Percentiles rank a stretch among this genome's conserved stretches.
Conservation (phyloP, 208 protist genomes). For the Angomonas ambiguus region DNA sequence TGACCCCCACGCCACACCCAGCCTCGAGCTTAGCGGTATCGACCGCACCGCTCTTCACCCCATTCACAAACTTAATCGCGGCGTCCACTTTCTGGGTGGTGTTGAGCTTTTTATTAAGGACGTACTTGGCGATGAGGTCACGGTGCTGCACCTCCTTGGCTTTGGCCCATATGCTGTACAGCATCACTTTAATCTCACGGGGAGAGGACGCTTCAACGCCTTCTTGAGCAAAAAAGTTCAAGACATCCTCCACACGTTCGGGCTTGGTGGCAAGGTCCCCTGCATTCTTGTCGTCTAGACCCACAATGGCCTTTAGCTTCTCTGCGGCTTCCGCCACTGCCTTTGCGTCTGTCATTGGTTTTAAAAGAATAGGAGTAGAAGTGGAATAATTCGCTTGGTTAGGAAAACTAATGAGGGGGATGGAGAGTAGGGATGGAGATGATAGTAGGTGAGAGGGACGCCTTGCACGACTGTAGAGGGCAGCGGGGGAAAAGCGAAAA, state of each 20-base stretch:
- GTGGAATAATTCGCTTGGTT: neutral
- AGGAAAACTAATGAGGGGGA: neutral
- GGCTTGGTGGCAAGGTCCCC: conserved; percentile 83
- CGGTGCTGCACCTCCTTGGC: conserved; percentile 70
- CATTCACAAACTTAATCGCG: conserved; percentile 73
- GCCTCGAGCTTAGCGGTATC: conserved; percentile 45
- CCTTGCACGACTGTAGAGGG: too few relatives aligned
- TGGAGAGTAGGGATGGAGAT: too few relatives aligned
- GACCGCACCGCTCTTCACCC: conserved; percentile 27
- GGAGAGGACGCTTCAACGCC: conserved; percentile 35
- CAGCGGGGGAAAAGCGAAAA: too few relatives aligned
- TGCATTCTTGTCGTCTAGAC: conserved; percentile 86
- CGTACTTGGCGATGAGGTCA: conserved; percentile 55
- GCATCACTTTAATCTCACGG: conserved; percentile 83
- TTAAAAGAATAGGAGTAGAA: neutral
- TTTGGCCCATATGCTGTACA: conserved; percentile 83
- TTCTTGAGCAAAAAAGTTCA: conserved; percentile 66
- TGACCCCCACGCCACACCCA: conserved; percentile 75
- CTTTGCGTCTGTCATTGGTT: neutral
- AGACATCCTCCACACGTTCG: conserved; percentile 78
- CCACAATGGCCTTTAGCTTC: conserved; percentile 71
- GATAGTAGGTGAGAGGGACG: too few relatives aligned
- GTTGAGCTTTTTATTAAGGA: conserved; percentile 59
- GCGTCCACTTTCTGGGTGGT: conserved; percentile 85
- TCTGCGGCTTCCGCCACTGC: conserved; percentile 20